Evolutionary conservation across 1,284 basidiomycete genomes (phyloP).

Genomic region (Pterulicium gracile): DNA sequence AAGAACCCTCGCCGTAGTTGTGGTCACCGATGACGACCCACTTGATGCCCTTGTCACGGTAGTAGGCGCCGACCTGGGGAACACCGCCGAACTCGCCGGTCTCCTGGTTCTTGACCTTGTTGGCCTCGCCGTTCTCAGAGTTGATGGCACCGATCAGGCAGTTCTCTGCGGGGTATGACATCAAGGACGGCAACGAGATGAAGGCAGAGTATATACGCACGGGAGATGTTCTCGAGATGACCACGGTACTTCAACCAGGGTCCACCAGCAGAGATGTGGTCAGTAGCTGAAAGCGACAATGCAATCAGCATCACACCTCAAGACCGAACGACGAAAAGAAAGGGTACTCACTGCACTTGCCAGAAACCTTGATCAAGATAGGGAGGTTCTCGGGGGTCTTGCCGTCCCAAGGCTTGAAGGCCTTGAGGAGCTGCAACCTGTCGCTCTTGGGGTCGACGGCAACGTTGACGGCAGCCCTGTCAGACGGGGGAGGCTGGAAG

Average conservation of each 20-base stretch:
- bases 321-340: constrained; percentile 5
- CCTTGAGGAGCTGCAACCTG: constrained; percentile 91
- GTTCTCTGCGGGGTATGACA: constrained; percentile 51
- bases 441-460: constrained; percentile 84
- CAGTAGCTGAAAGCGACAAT: constrained; percentile 44
- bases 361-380: constrained; percentile 94
- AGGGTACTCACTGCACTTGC: constrained; percentile 86
- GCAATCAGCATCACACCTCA: neutral
- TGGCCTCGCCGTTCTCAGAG: constrained; percentile 89
- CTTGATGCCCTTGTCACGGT: constrained; percentile 84
- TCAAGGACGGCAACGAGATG: constrained; percentile 6
- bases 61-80: constrained; percentile 76
- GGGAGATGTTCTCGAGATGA: constrained; percentile 97
- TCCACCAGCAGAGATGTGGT: constrained; percentile 91
- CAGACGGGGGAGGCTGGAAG: constrained; percentile 88
- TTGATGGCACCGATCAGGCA: constrained; percentile 97
- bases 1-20: constrained; percentile 98
- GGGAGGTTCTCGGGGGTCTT: constrained; percentile 84
- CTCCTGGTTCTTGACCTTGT: constrained; percentile 88
- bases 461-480: constrained; percentile 79
- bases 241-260: constrained; percentile 99
- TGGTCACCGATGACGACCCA: constrained; percentile 94
- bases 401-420: constrained; percentile 89
- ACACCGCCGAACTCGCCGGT: constrained; percentile 85
- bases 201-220: constrained; percentile 27